Percentiles rank a stretch among this genome's conserved stretches.
Evolutionary conservation across 2,329 filamentous ascomycete genomes (phyloP).

Genomic region (Cordyceps farinosa): DNA sequence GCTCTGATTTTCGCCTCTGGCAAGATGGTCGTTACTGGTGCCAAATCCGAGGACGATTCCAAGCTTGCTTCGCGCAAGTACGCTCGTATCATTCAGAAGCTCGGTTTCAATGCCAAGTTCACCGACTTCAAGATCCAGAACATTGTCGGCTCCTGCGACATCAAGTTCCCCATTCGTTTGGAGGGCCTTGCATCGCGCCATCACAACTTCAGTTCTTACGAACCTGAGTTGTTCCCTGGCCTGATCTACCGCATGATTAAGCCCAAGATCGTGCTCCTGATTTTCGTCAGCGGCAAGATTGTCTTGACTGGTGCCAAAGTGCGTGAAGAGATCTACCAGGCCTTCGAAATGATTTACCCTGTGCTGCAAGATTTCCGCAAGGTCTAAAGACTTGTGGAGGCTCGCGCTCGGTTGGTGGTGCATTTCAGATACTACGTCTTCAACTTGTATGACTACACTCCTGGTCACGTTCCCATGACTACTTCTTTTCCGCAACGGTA

Average conservation of each 20-base stretch:
- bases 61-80: conserved; percentile 97
- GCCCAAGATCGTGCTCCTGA: conserved; percentile 95
- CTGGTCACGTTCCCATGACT: conserved; percentile 46
- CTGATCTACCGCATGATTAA: conserved; percentile 99
- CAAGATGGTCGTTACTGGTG: conserved; percentile 99
- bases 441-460: conserved; percentile 42
- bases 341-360: conserved; percentile 96
- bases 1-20: conserved; percentile 96
- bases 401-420: background rate
- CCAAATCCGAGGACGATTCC: conserved; percentile 96
- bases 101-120: conserved; percentile 99
- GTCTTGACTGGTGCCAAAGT: conserved; percentile 97
- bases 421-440: conserved; percentile 14
- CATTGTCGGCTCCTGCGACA: conserved; percentile 97
- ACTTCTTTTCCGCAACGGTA: conserved; percentile 27
- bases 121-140: conserved; percentile 99
- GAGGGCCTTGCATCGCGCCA: conserved; percentile 94
- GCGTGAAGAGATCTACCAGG: conserved; percentile 95
- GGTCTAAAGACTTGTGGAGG: conserved; percentile 38
- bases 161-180: conserved; percentile 97
- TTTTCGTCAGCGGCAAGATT: conserved; percentile 98
- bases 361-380: conserved; percentile 74
- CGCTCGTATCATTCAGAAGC: conserved; percentile 98
- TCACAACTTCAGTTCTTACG: conserved; percentile 99
- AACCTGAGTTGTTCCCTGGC: conserved; percentile 97